Base-by-base conservation (phyloP, 1,284 basidiomycete genomes). In the Termitomyces sp. region DNA sequence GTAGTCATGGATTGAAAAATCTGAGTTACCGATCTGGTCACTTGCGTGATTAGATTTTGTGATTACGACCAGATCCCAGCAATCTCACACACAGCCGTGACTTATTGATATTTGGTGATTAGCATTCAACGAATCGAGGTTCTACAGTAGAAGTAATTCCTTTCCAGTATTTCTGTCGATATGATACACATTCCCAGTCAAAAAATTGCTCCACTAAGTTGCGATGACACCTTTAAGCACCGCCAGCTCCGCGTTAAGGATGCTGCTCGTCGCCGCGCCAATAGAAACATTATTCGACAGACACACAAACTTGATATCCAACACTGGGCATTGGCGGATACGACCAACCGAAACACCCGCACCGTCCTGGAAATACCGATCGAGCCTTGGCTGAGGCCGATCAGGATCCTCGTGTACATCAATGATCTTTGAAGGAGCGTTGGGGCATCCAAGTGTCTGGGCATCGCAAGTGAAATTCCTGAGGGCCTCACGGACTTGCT, bases 181-280 rank as follows among this genome's bases (percentile, higher is more conserved):
- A 49, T 49, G 24, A 28, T 49, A 49, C 34, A 48, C 24, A 38
- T 49, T 49, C 19, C 47, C 24, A 17, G 24, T 38, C 15, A n/a
- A 48, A n/a, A 9, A 48, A 2, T 36, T 48, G 15, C 15, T 49
- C 6, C 17, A 28, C 34, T 38, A 49, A 17, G 42, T 54, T 24
- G 45, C 36, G 42, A 84, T 65, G 52, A 88, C 73, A 10, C 91
- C 92, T 73, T 90, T 93, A 53, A 89, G 72, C 4, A 96, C 83
- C n/a, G 94, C 95, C 39, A 92, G 76, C 78, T 99, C 96, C 3
- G 96, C 97, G 70, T 99, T 99, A 70, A 99, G 96, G 69, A 99
- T 92, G 58, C 92, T 94, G 64, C 90, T 94, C 44, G 97, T 99
- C 49, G 97, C 96, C 9, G 96, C 96, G 6, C 97, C 96, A 62